Evolutionary conservation across 2,329 filamentous ascomycete genomes (phyloP), one percentile per base, ranked within the genome.

Genomic region (Fusarium chlamydosporum): DNA sequence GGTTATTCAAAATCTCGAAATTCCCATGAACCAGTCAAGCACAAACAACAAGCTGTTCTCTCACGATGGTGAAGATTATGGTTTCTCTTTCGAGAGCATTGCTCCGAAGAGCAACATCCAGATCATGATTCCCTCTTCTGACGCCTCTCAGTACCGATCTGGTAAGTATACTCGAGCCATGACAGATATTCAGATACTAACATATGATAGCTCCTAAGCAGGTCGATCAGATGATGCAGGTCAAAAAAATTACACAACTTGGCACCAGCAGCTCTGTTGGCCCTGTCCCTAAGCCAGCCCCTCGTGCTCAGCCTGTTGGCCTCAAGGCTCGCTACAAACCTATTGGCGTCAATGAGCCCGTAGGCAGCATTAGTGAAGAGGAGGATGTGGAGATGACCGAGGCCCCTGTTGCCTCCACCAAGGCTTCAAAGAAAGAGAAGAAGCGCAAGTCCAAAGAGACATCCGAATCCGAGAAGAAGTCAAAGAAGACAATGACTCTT

Each of bases 321-420:
- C 80, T 94, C 55, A 88, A 85, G 72, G 86, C 89, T 78, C 87
- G 91, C 34, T 93, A 87, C 77, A 85, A 85, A 55, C 91, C 91
- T 2, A 86, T 91, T 43, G 91, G 91, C 29, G 82, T 87, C 42
- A 74, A 73, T 60, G 74, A 71, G 23, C 61, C 76, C 31, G 73
- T 76, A 70, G 75, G 72, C 43, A 76, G 66, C 15, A 84, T 84
- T 67, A 83, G 83, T 73, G 83, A 82, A 13, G 82, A 84, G 16
- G 81, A 79, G 7, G 82, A 82, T 59, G 76, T 79, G 7, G 82
- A 84, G 64, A 84, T 85, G 83, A 67, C 72, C 0, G 78, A 82
- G 29, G 80, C 79, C 2, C 73, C 82, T n/a, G 55, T 75, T 15
- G 51, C 72, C 4, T 54, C 74, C 3, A 42, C 71, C 31, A 74